Conservation (phyloP, 2,329 filamentous ascomycete species). For the Polytolypa hystricis region DNA sequence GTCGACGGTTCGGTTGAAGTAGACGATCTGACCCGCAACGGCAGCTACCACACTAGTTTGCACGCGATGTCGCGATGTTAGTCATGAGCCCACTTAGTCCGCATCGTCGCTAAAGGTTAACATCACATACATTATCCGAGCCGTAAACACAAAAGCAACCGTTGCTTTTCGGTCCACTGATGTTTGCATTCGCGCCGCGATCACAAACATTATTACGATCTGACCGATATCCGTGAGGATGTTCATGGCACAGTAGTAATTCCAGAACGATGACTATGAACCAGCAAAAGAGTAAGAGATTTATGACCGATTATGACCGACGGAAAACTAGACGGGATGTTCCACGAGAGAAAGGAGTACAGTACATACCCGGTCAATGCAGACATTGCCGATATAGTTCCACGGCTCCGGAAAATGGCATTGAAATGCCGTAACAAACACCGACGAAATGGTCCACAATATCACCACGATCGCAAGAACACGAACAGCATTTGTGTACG, state of each 20-base stretch:
- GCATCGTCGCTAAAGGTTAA: not conserved
- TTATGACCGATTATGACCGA: no score
- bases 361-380: conserved; percentile 8
- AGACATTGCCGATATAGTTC: conserved; percentile 9
- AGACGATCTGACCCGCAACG: conserved; percentile 8
- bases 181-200: conserved; percentile 8
- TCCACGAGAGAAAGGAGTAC: not conserved
- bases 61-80: not conserved
- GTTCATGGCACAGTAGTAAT: conserved; percentile 9
- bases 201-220: conserved; percentile 6
- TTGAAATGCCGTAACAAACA: conserved; percentile 9
- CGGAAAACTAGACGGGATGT: not conserved
- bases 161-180: conserved; percentile 8
- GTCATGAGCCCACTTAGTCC: not conserved
- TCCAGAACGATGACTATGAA: conserved; percentile 8
- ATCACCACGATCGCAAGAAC: conserved; percentile 5
- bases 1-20: conserved; percentile 7
- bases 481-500: conserved; percentile 7
- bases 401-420: conserved; percentile 9
- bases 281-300: no score
- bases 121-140: conserved; percentile 7
- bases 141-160: conserved; percentile 6
- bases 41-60: conserved; percentile 8
- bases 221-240: conserved; percentile 8
- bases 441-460: conserved; percentile 9